phyloP scores from a whole-genome alignment of 2,329 filamentous ascomycete species.

The Fusarium kyushuense region DNA sequence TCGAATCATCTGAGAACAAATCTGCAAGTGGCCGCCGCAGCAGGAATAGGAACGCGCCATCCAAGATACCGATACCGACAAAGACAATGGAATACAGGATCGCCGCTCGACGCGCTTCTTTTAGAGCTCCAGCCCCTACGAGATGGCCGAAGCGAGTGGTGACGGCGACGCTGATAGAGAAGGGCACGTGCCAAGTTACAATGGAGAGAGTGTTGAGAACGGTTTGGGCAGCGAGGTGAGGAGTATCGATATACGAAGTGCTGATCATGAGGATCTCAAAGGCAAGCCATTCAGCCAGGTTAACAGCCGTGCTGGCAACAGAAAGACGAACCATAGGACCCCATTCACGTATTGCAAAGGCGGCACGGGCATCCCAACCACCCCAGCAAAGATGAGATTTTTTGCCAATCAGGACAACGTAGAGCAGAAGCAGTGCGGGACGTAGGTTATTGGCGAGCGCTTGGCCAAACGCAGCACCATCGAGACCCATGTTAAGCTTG shows the following conservation, averaged over 20 bases:
- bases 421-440: slow-evolving; percentile 60
- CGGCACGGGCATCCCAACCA: slow-evolving; percentile 54
- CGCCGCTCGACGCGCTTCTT: slow-evolving; percentile 33
- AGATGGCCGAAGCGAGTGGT: slow-evolving; percentile 59
- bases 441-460: slow-evolving; percentile 63
- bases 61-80: slow-evolving; percentile 24
- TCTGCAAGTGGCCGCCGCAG: slow-evolving; percentile 27
- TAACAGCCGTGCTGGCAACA: slow-evolving; percentile 56
- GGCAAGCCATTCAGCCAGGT: slow-evolving; percentile 59
- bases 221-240: slow-evolving; percentile 57
- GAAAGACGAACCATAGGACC: slow-evolving; percentile 55
- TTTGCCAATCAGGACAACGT: slow-evolving; percentile 58
- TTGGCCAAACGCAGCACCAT: slow-evolving; percentile 63
- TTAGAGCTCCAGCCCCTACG: slow-evolving; percentile 51
- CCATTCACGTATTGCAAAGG: slow-evolving; percentile 56
- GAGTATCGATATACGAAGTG: slow-evolving; percentile 59
- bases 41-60: slow-evolving; percentile 31
- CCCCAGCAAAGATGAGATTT: slow-evolving; percentile 51
- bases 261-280: slow-evolving; percentile 61
- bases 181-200: slow-evolving; percentile 58
- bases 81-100: slow-evolving; percentile 35
- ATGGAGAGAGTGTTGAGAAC: slow-evolving; percentile 56
- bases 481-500: slow-evolving; percentile 59
- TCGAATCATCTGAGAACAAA: slow-evolving; percentile 37
- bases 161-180: slow-evolving; percentile 57